Percentiles rank a stretch among this genome's conserved stretches.
Evolutionary conservation across 108 stramenopile genomes (phyloP).

Genomic region (Pseudonitzschia multiseries): DNA sequence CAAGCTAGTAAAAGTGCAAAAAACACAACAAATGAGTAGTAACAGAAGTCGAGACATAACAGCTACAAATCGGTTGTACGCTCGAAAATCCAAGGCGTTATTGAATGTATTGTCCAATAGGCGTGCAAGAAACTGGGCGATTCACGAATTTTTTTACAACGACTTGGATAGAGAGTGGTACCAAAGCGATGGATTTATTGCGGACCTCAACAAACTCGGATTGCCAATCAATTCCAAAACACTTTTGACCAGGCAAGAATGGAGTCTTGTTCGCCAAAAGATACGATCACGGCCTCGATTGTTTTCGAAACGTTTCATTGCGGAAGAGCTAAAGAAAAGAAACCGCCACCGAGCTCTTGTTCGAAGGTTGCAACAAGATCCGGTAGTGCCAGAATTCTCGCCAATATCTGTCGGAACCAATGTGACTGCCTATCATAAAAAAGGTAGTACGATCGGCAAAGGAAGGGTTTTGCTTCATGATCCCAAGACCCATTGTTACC

Average conservation of each 20-base stretch:
- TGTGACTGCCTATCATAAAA: slow-evolving; percentile 34
- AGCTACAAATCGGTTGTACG: not conserved
- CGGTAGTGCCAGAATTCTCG: not conserved
- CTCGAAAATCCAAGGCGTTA: not conserved
- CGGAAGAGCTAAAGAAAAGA: slow-evolving; percentile 18
- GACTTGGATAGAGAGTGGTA: slow-evolving; percentile 42
- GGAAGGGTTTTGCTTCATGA: slow-evolving; percentile 34
- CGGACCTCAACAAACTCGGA: slow-evolving; percentile 5
- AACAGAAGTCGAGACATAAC: not conserved
- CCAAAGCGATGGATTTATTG: slow-evolving; percentile 16
- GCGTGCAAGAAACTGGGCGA: slow-evolving; percentile 20
- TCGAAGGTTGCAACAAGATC: slow-evolving; percentile 26
- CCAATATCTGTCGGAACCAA: slow-evolving; percentile 24
- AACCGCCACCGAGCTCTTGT: slow-evolving; percentile 25
- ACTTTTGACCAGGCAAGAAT: slow-evolving; percentile 35
- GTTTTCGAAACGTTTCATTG: slow-evolving; percentile 31
- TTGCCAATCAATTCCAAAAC: not conserved
- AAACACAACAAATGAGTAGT: not conserved
- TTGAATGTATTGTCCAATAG: slow-evolving; percentile 2
- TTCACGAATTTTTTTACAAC: slow-evolving; percentile 43
- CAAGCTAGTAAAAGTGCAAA: not conserved
- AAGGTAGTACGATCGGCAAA: slow-evolving; percentile 15
- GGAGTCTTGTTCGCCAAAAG: slow-evolving; percentile 32
- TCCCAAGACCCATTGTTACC: slow-evolving; percentile 17
- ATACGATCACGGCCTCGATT: slow-evolving; percentile 22